A percentile compares a stretch with the other conserved stretches of the same genome.
Conservation (phyloP, 768 basidiomycete species). For the Auriscalpium orientale region DNA sequence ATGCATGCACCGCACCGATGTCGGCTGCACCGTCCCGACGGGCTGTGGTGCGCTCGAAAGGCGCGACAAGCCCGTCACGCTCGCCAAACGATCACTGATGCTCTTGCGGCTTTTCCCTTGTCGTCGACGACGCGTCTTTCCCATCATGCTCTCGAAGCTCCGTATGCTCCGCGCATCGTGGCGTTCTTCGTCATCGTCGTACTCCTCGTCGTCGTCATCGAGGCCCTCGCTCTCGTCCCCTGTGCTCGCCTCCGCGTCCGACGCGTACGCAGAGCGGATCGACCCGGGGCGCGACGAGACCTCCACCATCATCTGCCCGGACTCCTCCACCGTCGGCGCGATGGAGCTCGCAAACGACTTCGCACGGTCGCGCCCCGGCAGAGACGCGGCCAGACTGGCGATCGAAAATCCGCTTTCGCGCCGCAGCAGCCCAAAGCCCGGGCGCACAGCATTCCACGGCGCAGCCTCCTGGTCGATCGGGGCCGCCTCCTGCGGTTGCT, state of each 20-base stretch:
- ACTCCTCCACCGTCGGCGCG: slow-evolving; percentile 26
- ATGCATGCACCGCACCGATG: not conserved
- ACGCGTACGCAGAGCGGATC: slow-evolving; percentile 26
- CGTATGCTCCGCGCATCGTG: slow-evolving; percentile 69
- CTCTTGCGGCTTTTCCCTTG: slow-evolving; percentile 46
- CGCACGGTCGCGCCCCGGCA: slow-evolving; percentile 45
- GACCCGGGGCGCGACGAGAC: slow-evolving; percentile 49
- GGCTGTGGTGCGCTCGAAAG: slow-evolving; percentile 22
- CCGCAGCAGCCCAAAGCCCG: slow-evolving; percentile 61
- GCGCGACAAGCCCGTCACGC: slow-evolving; percentile 53
- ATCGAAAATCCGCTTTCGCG: slow-evolving; percentile 81
- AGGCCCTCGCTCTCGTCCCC: slow-evolving; percentile 29
- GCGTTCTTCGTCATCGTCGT: slow-evolving; percentile 27
- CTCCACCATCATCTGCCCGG: slow-evolving; percentile 49
- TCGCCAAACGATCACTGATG: slow-evolving; percentile 75
- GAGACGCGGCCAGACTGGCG: slow-evolving; percentile 60
- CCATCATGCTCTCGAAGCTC: slow-evolving; percentile 86
- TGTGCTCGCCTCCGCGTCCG: slow-evolving; percentile 24
- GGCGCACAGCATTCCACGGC: slow-evolving; percentile 36
- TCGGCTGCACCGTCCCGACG: slow-evolving; percentile 1
- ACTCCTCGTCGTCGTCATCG: slow-evolving; percentile 28
- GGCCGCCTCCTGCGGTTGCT: slow-evolving; percentile 6
- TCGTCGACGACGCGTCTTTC: slow-evolving; percentile 18
- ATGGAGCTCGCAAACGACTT: slow-evolving; percentile 18
- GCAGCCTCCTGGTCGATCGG: slow-evolving; percentile 22